A percentile compares a stretch with the other conserved stretches of the same genome.
phyloP scores from a whole-genome alignment of 2,329 filamentous ascomycete species.

The Boeremia exigua region DNA sequence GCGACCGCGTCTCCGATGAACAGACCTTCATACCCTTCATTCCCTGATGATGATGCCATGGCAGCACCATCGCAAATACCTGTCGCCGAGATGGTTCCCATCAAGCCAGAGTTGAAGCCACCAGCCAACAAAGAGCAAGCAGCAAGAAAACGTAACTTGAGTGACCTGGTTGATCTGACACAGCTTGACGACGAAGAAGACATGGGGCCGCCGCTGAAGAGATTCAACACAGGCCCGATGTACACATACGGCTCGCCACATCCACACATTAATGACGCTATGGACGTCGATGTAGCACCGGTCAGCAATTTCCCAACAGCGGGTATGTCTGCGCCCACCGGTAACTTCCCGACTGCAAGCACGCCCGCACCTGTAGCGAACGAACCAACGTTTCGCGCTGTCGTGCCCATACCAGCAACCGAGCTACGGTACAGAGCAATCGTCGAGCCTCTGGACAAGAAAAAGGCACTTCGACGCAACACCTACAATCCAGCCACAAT shows the following conservation, averaged over 20 bases:
- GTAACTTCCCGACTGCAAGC: constrained; percentile 32
- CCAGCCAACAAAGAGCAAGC: constrained; percentile 60
- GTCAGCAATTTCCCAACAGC: constrained; percentile 34
- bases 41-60: constrained; percentile 16
- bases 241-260: constrained; percentile 21
- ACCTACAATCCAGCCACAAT: constrained; percentile 68
- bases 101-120: constrained; percentile 33
- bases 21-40: constrained; percentile 21
- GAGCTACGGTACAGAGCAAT: constrained; percentile 36
- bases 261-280: constrained; percentile 14
- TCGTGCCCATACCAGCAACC: constrained; percentile 9
- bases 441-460: constrained; percentile 55
- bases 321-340: constrained; percentile 14
- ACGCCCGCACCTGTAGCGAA: constrained; percentile 18
- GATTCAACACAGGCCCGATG: constrained; percentile 14
- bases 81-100: constrained; percentile 43
- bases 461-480: constrained; percentile 56
- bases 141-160: constrained; percentile 62
- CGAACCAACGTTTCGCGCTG: constrained; percentile 10
- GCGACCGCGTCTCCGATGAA: constrained; percentile 23
- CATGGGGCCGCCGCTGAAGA: constrained; percentile 47
- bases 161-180: constrained; percentile 61
- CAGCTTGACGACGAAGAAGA: constrained; percentile 54
- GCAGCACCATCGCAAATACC: constrained; percentile 28
- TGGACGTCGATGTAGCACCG: constrained; percentile 22